phyloP scores from a whole-genome alignment of 768 basidiomycete species.

The Clathrus columnatus region DNA sequence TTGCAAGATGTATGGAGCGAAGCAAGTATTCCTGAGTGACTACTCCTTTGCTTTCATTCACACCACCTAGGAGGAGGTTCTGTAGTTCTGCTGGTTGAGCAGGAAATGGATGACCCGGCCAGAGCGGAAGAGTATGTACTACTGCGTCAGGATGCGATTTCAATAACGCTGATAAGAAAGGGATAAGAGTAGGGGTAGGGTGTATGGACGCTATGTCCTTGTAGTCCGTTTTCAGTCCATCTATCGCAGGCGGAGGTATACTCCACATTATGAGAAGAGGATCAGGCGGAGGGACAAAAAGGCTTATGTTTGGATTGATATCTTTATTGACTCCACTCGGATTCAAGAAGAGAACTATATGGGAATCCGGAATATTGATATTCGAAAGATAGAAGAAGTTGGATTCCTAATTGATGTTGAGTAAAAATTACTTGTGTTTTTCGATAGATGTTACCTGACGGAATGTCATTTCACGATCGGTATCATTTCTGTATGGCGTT shows the following conservation, averaged over 20 bases:
- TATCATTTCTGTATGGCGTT: conserved; percentile 66
- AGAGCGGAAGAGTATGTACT: conserved; percentile 55
- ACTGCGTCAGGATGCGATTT: conserved; percentile 45
- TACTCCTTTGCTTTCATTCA: conserved; percentile 26
- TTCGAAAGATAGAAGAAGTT: conserved; percentile 88
- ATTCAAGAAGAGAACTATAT: conserved; percentile 52
- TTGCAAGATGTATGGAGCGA: conserved; percentile 67
- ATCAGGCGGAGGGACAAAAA: conserved; percentile 75
- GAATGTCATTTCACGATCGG: conserved; percentile 73
- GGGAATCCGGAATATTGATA: conserved; percentile 64
- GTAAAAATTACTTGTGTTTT: neutral
- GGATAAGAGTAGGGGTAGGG: conserved; percentile 38
- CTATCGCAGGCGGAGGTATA: conserved; percentile 64
- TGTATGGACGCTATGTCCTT: conserved; percentile 41
- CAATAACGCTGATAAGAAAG: conserved; percentile 37
- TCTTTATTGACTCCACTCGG: conserved; percentile 36
- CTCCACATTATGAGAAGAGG: conserved; percentile 82
- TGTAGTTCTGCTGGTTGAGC: conserved; percentile 35
- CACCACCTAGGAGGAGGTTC: conserved; percentile 25
- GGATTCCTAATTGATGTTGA: conserved; percentile 41
- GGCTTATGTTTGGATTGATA: conserved; percentile 35
- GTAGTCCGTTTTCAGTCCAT: conserved; percentile 41
- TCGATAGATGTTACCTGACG: conserved; percentile 30
- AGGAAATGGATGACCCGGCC: conserved; percentile 42
- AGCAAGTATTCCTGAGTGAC: conserved; percentile 60